Evolutionary conservation across 2,329 filamentous ascomycete genomes (phyloP).

Genomic region (Cryphonectria nitschkei): DNA sequence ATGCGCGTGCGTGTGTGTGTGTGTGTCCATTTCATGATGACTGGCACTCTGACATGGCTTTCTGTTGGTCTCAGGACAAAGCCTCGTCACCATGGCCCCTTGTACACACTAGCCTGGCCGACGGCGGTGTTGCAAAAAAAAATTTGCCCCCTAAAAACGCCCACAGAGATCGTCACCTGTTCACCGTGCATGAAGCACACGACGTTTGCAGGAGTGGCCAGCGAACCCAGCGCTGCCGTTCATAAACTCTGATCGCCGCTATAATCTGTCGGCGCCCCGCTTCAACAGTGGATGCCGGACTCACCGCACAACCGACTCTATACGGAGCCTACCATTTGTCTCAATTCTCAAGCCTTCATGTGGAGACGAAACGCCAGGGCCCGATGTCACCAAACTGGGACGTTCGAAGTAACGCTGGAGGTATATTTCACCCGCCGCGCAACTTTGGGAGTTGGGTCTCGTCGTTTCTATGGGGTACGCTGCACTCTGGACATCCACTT

Average conservation of each 20-base stretch:
- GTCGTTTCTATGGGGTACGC: neutral
- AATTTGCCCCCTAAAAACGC: neutral
- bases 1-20: neutral
- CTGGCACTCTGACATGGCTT: neutral
- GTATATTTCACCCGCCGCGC: neutral
- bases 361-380: slow-evolving; percentile 9
- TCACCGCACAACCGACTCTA: neutral
- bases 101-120: neutral
- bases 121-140: neutral
- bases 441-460: neutral
- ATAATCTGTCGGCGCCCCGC: neutral
- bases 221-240: neutral
- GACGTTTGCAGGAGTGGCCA: slow-evolving; percentile 5
- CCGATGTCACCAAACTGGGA: slow-evolving; percentile 2
- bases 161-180: neutral
- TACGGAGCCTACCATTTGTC: slow-evolving; percentile 1
- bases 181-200: slow-evolving; percentile 9
- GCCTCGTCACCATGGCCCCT: neutral
- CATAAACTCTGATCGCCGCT: neutral
- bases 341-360: slow-evolving; percentile 3
- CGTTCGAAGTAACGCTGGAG: neutral
- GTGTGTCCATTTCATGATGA: neutral
- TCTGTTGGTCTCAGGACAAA: neutral
- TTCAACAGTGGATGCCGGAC: neutral
- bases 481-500: neutral